phyloP scores from a whole-genome alignment of 768 basidiomycete genomes.

The Pisolithus orientalis region DNA sequence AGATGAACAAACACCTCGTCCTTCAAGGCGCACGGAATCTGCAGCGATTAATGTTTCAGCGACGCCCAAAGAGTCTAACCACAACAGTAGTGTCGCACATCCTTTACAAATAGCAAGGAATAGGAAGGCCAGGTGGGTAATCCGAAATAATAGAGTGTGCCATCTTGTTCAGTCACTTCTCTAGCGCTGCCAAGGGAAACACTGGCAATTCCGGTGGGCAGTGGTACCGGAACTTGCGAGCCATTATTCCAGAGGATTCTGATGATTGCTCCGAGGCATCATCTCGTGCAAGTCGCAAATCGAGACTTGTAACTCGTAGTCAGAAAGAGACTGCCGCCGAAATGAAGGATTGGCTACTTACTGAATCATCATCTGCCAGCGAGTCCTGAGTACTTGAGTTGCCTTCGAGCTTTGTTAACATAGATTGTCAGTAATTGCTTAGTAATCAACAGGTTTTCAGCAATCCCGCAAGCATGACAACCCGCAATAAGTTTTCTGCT shows the following conservation, averaged over 20 bases:
- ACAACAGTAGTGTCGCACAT: background rate
- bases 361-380: background rate
- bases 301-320: slow-evolving; percentile 6
- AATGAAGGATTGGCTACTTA: slow-evolving; percentile 10
- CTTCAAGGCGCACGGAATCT: slow-evolving; percentile 2
- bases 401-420: no score
- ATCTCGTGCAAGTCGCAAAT: slow-evolving; percentile 9
- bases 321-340: background rate
- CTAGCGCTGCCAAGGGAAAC: background rate
- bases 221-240: slow-evolving; percentile 10
- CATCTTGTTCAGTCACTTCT: background rate
- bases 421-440: no score
- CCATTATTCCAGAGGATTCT: background rate
- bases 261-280: slow-evolving; percentile 18
- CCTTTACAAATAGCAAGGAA: slow-evolving; percentile 18
- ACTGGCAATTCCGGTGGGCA: background rate
- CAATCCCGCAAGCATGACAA: no score
- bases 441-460: no score
- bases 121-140: slow-evolving; percentile 10
- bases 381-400: background rate
- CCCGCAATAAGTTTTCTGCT: no score
- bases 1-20: slow-evolving; percentile 23
- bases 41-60: background rate
- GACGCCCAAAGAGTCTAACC: background rate
- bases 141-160: background rate